Percentiles rank a stretch among this genome's conserved stretches.
These are phyloP conservation scores for Cladosporium sphaerospermum DNA, from an alignment of 2,329 filamentous ascomycete species.

Conservation along the genomic window DNA sequence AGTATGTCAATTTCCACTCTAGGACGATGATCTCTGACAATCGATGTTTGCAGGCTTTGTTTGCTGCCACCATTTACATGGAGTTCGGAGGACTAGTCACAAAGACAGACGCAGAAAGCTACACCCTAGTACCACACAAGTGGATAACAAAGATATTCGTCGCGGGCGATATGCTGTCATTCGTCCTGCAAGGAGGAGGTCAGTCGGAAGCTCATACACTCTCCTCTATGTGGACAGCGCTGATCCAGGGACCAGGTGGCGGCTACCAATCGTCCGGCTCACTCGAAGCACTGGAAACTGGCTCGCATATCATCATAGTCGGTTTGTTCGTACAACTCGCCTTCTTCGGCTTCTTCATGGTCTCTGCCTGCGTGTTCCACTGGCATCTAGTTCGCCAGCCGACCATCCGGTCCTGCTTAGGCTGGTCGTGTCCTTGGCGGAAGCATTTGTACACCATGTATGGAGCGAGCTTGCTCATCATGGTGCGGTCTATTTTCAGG, in stretches of 20 bases:
- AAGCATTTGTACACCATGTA: constrained; percentile 33
- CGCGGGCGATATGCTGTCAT: constrained; percentile 47
- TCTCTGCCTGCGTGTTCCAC: constrained; percentile 47
- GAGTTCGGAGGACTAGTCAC: constrained; percentile 41
- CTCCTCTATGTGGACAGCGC: no score
- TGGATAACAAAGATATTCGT: constrained; percentile 53
- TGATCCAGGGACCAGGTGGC: background rate
- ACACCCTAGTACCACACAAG: constrained; percentile 37
- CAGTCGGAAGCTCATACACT: constrained; percentile 19
- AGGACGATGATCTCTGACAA: no score
- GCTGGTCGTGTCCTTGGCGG: constrained; percentile 30
- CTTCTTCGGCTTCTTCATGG: constrained; percentile 51
- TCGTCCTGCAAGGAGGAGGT: constrained; percentile 48
- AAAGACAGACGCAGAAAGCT: constrained; percentile 36
- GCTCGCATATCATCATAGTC: constrained; percentile 49
- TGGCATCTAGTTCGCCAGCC: constrained; percentile 19
- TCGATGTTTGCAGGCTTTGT: constrained; percentile 35
- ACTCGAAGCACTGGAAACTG: constrained; percentile 25
- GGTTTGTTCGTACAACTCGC: constrained; percentile 53
- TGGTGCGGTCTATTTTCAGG: constrained; percentile 42
- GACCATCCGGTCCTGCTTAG: background rate
- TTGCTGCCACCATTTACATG: constrained; percentile 49
- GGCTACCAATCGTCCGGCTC: background rate
- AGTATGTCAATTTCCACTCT: no score
- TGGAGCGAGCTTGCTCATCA: constrained; percentile 36